Percentiles rank a stretch among this genome's conserved stretches.
Evolutionary conservation across 106 monocot genomes (phyloP).

Genomic region (Dendrobium catenatum): DNA sequence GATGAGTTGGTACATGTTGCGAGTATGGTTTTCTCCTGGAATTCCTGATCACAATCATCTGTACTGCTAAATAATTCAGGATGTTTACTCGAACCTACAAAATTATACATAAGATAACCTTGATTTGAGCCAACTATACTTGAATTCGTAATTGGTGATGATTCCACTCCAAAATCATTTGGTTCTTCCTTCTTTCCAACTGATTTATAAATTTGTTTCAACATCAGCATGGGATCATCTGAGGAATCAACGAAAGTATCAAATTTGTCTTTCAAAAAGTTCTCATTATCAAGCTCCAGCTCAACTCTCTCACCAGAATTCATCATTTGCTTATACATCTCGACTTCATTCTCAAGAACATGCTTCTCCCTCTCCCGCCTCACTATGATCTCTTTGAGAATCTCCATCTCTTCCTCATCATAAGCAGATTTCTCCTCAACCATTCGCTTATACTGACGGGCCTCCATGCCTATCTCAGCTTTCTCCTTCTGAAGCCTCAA

Average conservation of each 20-base stretch:
- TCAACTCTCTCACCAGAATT: slow-evolving; percentile 4
- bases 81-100: not conserved
- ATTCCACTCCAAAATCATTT: not conserved
- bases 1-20: not conserved
- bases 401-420: slow-evolving; percentile 80
- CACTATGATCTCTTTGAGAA: slow-evolving; percentile 83
- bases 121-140: not conserved
- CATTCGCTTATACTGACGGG: slow-evolving; percentile 68
- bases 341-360: slow-evolving; percentile 62
- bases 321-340: slow-evolving; percentile 39
- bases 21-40: slow-evolving; percentile 9
- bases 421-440: slow-evolving; percentile 74
- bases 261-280: slow-evolving; percentile 1
- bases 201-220: slow-evolving; percentile 19
- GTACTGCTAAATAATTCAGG: not conserved
- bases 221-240: slow-evolving; percentile 21
- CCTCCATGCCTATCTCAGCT: slow-evolving; percentile 75
- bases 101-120: not conserved
- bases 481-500: slow-evolving; percentile 85
- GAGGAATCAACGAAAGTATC: slow-evolving; percentile 11
- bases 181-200: slow-evolving; percentile 17
- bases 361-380: slow-evolving; percentile 66
- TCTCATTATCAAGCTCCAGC: slow-evolving; percentile 1
- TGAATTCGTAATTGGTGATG: not conserved
- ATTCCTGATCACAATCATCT: not conserved